Conservation (phyloP, 345 rosid species). For the Aurinia saxatilis region DNA sequence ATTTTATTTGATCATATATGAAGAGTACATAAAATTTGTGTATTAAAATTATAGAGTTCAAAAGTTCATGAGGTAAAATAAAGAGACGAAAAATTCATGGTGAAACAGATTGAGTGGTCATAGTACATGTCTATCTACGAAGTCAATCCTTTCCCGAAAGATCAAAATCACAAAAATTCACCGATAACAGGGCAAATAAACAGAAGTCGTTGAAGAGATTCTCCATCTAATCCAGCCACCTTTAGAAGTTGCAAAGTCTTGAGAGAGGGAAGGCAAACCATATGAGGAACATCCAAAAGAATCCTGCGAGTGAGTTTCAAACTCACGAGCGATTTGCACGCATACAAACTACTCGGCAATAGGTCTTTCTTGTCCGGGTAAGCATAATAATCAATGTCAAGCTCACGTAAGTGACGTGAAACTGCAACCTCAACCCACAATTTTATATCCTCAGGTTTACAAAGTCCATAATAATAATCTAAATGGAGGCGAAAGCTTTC, state of each 20-base stretch:
- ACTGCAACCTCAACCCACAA: not conserved
- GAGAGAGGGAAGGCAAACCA: not conserved
- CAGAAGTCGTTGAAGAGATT: not conserved
- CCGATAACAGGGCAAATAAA: not conserved
- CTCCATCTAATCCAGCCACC: not conserved
- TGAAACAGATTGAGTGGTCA: too few relatives aligned
- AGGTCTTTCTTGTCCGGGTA: not conserved
- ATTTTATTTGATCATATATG: too few relatives aligned
- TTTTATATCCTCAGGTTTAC: not conserved
- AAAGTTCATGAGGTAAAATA: too few relatives aligned
- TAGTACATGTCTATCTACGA: too few relatives aligned
- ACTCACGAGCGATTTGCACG: not conserved
- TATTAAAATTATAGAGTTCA: too few relatives aligned
- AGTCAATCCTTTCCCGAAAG: too few relatives aligned
- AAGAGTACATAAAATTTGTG: too few relatives aligned
- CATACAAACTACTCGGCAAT: constrained; percentile 5
- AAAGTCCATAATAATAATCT: too few relatives aligned
- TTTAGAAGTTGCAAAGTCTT: not conserved
- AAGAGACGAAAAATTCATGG: too few relatives aligned
- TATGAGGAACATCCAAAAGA: not conserved
- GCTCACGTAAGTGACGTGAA: not conserved
- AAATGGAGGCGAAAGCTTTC: not conserved
- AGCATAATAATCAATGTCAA: not conserved
- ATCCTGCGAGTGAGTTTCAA: not conserved
- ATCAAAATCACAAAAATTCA: too few relatives aligned